Conservation (phyloP, 2,329 filamentous ascomycete genomes). For the Diplodia corticola region DNA sequence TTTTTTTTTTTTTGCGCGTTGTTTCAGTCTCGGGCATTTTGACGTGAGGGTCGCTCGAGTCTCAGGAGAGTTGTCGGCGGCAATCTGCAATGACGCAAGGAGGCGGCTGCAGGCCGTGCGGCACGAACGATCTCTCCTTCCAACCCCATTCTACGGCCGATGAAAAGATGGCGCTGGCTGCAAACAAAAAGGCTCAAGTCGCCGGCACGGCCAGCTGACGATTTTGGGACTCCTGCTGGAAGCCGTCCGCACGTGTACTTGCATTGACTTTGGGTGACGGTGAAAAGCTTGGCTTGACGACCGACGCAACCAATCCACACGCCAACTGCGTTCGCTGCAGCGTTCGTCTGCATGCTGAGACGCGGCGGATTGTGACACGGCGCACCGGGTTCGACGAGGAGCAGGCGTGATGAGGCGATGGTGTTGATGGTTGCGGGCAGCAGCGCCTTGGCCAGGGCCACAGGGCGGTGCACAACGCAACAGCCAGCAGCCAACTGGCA, state of each 20-base stretch:
- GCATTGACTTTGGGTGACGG: background rate
- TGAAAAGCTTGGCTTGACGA: background rate
- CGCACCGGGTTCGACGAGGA: no score
- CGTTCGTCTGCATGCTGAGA: background rate
- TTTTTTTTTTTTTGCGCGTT: constrained; percentile 1
- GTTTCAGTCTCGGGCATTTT: constrained; percentile 11
- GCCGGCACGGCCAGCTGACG: background rate
- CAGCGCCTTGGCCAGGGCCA: background rate
- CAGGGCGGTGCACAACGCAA: background rate
- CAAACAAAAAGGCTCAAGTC: background rate
- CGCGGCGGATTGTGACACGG: background rate
- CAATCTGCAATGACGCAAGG: constrained; percentile 15
- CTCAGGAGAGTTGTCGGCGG: constrained; percentile 7
- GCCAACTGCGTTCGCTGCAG: background rate
- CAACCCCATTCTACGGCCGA: background rate
- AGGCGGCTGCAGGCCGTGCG: background rate
- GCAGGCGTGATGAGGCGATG: background rate
- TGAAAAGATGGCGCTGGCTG: background rate
- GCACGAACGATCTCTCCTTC: constrained; percentile 3
- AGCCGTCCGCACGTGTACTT: background rate
- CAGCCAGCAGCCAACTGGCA: background rate
- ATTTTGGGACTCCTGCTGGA: background rate
- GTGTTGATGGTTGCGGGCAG: background rate
- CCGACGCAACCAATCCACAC: background rate
- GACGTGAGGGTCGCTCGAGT: constrained; percentile 20